Evolutionary conservation across 768 basidiomycete genomes (phyloP).

Genomic region (Termitomyces sp.): DNA sequence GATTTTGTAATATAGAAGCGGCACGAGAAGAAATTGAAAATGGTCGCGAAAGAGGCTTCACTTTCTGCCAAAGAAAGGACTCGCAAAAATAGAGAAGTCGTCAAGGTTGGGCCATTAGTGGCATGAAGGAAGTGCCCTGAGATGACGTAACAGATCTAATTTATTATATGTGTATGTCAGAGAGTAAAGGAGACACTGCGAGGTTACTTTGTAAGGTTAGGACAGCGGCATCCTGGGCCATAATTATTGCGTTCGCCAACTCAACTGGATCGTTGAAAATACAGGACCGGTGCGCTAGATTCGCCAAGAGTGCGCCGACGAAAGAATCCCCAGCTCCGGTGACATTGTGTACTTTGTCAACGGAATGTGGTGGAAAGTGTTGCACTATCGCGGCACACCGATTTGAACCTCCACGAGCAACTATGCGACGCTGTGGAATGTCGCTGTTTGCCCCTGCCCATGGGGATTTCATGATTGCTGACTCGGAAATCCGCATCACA

Average conservation of each 20-base stretch:
- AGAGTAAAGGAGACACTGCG: conserved; percentile 65
- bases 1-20: conserved; percentile 34
- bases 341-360: conserved; percentile 53
- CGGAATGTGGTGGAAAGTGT: conserved; percentile 60
- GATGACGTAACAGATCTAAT: background rate
- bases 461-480: conserved; percentile 31
- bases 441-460: conserved; percentile 52
- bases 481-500: conserved; percentile 43
- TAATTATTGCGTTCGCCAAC: conserved; percentile 38
- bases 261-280: conserved; percentile 39
- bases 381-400: conserved; percentile 53
- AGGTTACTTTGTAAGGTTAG: conserved; percentile 49
- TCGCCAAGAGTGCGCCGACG: conserved; percentile 68
- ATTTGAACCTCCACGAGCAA: conserved; percentile 40
- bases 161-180: conserved; percentile 17
- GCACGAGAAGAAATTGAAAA: conserved; percentile 47
- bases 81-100: conserved; percentile 47
- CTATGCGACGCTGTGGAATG: conserved; percentile 38
- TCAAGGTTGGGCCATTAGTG: conserved; percentile 54
- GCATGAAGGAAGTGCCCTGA: conserved; percentile 2
- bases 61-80: conserved; percentile 39
- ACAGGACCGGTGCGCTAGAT: conserved; percentile 38
- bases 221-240: conserved; percentile 62
- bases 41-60: conserved; percentile 26
- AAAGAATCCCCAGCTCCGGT: conserved; percentile 55